These are phyloP conservation scores for Neurospora crassa DNA, from an alignment of 2,329 filamentous ascomycete genomes.

Conservation along the genomic window DNA sequence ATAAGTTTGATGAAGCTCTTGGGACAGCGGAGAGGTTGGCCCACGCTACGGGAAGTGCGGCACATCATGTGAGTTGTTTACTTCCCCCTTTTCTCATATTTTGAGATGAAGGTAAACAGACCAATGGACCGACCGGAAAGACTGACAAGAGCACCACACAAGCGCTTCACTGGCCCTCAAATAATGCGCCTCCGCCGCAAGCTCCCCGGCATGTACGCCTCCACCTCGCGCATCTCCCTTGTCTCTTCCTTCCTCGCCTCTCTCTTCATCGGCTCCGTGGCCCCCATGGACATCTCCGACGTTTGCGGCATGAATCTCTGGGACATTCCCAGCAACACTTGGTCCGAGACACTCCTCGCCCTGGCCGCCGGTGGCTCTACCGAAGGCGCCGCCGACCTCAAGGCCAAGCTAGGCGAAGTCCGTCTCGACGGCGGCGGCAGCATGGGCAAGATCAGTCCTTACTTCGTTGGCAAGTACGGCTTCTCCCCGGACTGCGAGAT, in stretches of 20 bases:
- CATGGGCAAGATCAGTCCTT: constrained; percentile 65
- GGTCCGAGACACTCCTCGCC: constrained; percentile 65
- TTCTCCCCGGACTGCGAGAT: constrained; percentile 69
- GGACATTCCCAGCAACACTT: constrained; percentile 69
- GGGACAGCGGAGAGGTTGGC: constrained; percentile 62
- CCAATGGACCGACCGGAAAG: background rate
- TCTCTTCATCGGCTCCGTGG: constrained; percentile 73
- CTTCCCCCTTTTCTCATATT: background rate
- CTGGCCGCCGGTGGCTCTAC: constrained; percentile 55
- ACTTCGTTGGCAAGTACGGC: constrained; percentile 71
- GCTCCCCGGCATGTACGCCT: constrained; percentile 69
- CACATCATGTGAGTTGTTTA: constrained; percentile 68
- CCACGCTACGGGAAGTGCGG: constrained; percentile 76
- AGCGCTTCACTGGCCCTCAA: constrained; percentile 96
- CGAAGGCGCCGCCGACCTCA: constrained; percentile 51
- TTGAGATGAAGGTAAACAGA: background rate
- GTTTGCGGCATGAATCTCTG: constrained; percentile 96
- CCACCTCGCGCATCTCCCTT: constrained; percentile 78
- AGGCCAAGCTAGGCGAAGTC: constrained; percentile 70
- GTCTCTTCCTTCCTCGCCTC: constrained; percentile 95
- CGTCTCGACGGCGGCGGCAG: constrained; percentile 70
- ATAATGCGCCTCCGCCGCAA: constrained; percentile 80
- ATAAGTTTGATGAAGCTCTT: constrained; percentile 69
- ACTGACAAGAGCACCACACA: constrained; percentile 24
- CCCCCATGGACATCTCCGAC: constrained; percentile 87